A percentile compares a stretch with the other conserved stretches of the same genome.
These are phyloP conservation scores for Coniella lustricola DNA, from an alignment of 2,329 filamentous ascomycete species.

Conservation along the genomic window DNA sequence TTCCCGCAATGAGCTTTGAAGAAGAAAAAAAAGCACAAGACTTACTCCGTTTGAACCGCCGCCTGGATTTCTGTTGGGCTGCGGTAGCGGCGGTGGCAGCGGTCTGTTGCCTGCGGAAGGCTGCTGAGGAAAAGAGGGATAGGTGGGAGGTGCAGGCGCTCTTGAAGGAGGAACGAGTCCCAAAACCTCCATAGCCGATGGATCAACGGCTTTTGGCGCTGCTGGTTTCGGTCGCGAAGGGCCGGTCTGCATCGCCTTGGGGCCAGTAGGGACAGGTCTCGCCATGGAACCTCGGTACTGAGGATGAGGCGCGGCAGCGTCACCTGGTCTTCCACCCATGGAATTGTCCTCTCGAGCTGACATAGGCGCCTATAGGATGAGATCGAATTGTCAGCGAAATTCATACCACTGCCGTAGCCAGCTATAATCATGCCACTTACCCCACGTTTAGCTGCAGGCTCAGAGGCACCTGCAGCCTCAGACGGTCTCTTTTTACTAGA, in stretches of 20 bases:
- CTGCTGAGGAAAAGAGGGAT: not conserved
- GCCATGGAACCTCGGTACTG: not conserved
- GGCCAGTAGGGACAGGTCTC: slow-evolving; percentile 1
- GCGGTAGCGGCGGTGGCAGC: slow-evolving; percentile 3
- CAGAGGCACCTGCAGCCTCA: slow-evolving; percentile 29
- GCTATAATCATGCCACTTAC: slow-evolving; percentile 28
- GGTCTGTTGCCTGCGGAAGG: slow-evolving; percentile 15
- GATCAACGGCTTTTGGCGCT: slow-evolving; percentile 31
- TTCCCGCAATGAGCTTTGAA: too few relatives aligned
- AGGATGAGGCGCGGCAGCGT: not conserved
- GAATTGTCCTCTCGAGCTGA: not conserved
- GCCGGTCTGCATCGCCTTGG: slow-evolving; percentile 15
- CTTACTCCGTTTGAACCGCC: slow-evolving; percentile 6
- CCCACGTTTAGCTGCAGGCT: slow-evolving; percentile 30
- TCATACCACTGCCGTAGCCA: too few relatives aligned
- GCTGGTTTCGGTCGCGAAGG: slow-evolving; percentile 14
- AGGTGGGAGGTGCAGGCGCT: slow-evolving; percentile 25
- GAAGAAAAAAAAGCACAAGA: not conserved
- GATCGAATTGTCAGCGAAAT: not conserved
- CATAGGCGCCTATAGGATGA: not conserved
- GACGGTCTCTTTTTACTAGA: slow-evolving; percentile 36
- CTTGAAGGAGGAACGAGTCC: slow-evolving; percentile 40
- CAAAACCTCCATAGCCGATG: slow-evolving; percentile 46
- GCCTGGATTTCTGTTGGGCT: slow-evolving; percentile 2
- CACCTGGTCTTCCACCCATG: not conserved